Evolutionary conservation across 1,139 yeast genomes (phyloP), one percentile per base, ranked within the genome.

Genomic region (Pichia sp.): DNA sequence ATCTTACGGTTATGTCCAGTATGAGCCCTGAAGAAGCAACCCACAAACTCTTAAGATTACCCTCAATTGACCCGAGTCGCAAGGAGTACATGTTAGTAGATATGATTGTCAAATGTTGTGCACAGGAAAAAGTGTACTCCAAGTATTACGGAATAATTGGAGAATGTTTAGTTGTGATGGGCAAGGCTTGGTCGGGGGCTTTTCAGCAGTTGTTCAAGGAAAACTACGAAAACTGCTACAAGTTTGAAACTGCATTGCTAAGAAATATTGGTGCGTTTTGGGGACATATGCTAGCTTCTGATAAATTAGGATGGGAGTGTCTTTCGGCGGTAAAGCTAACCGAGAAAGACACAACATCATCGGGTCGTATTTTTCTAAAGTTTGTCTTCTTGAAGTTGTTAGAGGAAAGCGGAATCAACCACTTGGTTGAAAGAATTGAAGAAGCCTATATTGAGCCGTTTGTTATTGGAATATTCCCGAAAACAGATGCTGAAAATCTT

Each of bases 1-100:
- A 92, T 64, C 73, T 90, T 49, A 85, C 95, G 0, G 75, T 93
- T 34, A 90, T 89, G 87, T 89, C 97, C n/a, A 85, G 97, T 54
- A 81, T 92, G 83, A 85, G 96, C 0, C 84, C 93, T 2, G 96
- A 90, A 62, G 99, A 93, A 73, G 95, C 96, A 0, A 90, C 89
- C 0, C 98, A 92, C 69, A 92, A 92, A 67, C 71, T 93, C 11
- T 63, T 88, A 46, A 79, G 78, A 64, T 66, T 85, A 16, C 70
- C 75, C 5, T 68, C 77, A 2, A 68, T 72, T 5, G 75, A 71
- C 49, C 68, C 70, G 0, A 68, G 70, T 1, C 54, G 62, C 26
- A 61, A 61, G 26, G 76, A 77, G 47, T 68, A 68, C 34, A 72
- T 80, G 60, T 74, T 89, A 44, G 83, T 81, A 10, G 93, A 88